Percentiles rank a stretch among this genome's conserved stretches.
Conservation (phyloP, 345 rosid species). For the Erucastrum elatum region DNA sequence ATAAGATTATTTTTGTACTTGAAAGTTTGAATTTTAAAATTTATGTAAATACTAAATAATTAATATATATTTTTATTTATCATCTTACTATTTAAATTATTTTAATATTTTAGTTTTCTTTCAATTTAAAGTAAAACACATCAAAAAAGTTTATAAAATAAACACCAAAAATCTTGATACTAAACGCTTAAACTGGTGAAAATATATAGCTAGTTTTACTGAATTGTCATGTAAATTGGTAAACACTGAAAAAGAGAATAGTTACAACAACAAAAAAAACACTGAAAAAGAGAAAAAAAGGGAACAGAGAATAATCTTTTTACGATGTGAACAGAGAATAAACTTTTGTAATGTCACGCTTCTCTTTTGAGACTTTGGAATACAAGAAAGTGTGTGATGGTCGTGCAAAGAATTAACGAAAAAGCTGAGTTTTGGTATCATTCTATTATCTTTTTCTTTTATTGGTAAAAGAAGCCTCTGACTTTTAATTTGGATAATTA, state of each 20-base stretch:
- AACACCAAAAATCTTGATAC: too few species aligned
- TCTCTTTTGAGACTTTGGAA: slow-evolving; percentile 2
- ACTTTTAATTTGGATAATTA: slow-evolving; percentile 19
- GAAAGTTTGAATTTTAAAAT: background rate
- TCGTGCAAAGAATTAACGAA: slow-evolving; percentile 30
- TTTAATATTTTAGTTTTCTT: background rate
- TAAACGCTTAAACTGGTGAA: too few species aligned
- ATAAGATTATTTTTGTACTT: background rate
- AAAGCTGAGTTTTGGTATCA: slow-evolving; percentile 43
- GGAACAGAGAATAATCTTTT: slow-evolving; percentile 26
- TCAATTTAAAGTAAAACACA: too few species aligned
- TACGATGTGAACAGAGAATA: slow-evolving; percentile 26
- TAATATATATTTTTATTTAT: background rate
- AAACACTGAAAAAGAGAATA: slow-evolving; percentile 11
- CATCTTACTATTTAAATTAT: background rate
- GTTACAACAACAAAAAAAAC: too few species aligned
- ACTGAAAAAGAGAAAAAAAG: slow-evolving; percentile 14
- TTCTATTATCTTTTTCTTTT: slow-evolving; percentile 29
- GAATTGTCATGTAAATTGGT: slow-evolving; percentile 6
- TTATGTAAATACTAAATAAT: too few species aligned
- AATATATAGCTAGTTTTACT: too few species aligned
- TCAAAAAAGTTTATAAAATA: too few species aligned
- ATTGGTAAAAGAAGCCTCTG: slow-evolving; percentile 5
- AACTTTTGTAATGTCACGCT: slow-evolving; percentile 31
- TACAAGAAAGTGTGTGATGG: slow-evolving; percentile 10